Percentiles rank a stretch among this genome's conserved stretches.
These are phyloP conservation scores for Trichoderma hamatum DNA, from an alignment of 2,329 filamentous ascomycete species.

Conservation along the genomic window DNA sequence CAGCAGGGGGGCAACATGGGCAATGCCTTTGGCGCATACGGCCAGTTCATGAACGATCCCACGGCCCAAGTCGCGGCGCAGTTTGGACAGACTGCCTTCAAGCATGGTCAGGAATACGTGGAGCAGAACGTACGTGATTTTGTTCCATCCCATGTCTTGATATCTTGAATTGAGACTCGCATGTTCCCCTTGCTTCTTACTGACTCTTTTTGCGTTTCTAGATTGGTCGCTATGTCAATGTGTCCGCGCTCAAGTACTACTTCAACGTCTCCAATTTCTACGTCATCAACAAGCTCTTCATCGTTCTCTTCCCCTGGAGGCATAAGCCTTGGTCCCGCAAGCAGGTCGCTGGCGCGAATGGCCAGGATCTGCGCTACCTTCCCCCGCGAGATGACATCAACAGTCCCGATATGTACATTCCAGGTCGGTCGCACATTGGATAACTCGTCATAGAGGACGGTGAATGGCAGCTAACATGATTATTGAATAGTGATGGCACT, in stretches of 20 bases:
- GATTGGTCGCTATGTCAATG: constrained; percentile 78
- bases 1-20: constrained; percentile 58
- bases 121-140: constrained; percentile 83
- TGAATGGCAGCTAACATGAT: constrained; percentile 31
- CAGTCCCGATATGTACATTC: constrained; percentile 99
- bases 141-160: neutral
- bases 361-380: constrained; percentile 77
- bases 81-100: constrained; percentile 88
- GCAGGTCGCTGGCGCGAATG: constrained; percentile 70
- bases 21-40: constrained; percentile 72
- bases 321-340: constrained; percentile 97
- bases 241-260: constrained; percentile 94
- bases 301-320: constrained; percentile 96
- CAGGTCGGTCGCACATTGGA: constrained; percentile 47
- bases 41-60: constrained; percentile 93
- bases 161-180: neutral
- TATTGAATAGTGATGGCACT: constrained; percentile 77
- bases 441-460: no score
- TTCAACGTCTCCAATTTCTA: constrained; percentile 99
- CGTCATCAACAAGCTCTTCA: constrained; percentile 87
- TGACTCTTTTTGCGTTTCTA: constrained; percentile 32
- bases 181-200: neutral
- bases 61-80: constrained; percentile 94
- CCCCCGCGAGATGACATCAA: constrained; percentile 95
- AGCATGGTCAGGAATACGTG: constrained; percentile 89